These are phyloP conservation scores for Sporisorium reilianum DNA, from an alignment of 1,284 basidiomycete species.

Conservation along the genomic window DNA sequence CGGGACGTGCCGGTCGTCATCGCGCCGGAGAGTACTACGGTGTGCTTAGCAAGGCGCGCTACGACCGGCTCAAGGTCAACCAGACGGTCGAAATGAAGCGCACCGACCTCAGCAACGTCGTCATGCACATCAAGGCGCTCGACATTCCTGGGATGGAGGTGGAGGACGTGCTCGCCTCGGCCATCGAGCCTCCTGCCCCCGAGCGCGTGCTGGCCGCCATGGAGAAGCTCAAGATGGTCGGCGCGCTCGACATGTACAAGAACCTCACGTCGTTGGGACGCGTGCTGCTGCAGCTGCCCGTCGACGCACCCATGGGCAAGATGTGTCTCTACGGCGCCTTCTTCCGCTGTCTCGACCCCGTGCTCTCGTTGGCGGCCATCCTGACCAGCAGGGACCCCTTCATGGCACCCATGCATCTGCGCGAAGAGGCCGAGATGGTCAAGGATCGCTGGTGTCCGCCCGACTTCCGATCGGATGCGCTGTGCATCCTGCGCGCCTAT, in stretches of 20 bases:
- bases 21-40: conserved; percentile 92
- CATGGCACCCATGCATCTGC: conserved; percentile 77
- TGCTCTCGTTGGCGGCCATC: conserved; percentile 88
- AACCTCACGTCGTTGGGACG: conserved; percentile 88
- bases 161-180: conserved; percentile 84
- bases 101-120: conserved; percentile 67
- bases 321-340: conserved; percentile 90
- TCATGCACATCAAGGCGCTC: conserved; percentile 93
- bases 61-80: conserved; percentile 79
- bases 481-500: conserved; percentile 85
- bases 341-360: conserved; percentile 91
- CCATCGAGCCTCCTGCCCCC: conserved; percentile 89
- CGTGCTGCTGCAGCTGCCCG: conserved; percentile 87
- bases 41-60: conserved; percentile 79
- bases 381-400: conserved; percentile 92
- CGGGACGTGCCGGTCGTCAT: conserved; percentile 92
- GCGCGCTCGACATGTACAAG: conserved; percentile 83
- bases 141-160: conserved; percentile 88
- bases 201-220: conserved; percentile 85
- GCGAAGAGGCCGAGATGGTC: conserved; percentile 74
- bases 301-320: conserved; percentile 90
- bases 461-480: conserved; percentile 85
- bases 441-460: conserved; percentile 85
- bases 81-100: conserved; percentile 97
- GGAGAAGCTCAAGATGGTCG: conserved; percentile 84